phyloP scores from a whole-genome alignment of 345 rosid genomes.

The Eucalyptus caleyi region DNA sequence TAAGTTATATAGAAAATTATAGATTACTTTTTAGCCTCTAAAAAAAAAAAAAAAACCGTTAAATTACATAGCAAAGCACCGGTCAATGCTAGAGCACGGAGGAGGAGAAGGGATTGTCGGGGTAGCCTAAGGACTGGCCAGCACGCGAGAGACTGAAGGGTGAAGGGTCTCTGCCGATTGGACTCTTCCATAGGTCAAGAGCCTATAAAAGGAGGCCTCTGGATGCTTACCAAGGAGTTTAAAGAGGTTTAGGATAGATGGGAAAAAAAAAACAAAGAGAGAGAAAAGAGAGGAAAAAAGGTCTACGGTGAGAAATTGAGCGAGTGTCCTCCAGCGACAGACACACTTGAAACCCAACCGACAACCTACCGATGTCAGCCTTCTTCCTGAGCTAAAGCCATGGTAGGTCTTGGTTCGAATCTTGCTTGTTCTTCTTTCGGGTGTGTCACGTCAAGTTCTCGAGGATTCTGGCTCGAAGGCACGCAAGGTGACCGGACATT shows the following conservation, averaged over 20 bases:
- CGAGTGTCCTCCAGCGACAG: fast-evolving
- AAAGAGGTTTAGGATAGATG: fast-evolving
- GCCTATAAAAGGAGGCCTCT: too few relatives aligned
- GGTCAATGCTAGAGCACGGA: fast-evolving
- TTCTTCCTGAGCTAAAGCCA: too few relatives aligned
- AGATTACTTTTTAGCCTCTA: too few relatives aligned
- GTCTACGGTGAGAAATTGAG: fast-evolving
- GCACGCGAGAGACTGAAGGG: fast-evolving
- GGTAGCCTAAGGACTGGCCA: too few relatives aligned
- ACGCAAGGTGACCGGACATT: fast-evolving
- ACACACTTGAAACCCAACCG: fast-evolving
- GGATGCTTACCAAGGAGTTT: fast-evolving
- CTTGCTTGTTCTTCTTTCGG: too few relatives aligned
- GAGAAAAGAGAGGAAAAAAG: too few relatives aligned
- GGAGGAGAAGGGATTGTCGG: fast-evolving
- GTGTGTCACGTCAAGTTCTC: fast-evolving
- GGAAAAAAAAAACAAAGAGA: fast-evolving
- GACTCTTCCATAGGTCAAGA: fast-evolving
- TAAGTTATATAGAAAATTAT: too few relatives aligned
- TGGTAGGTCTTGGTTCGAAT: too few relatives aligned
- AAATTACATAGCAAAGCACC: fast-evolving
- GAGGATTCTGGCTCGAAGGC: fast-evolving
- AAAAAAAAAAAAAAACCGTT: too few relatives aligned
- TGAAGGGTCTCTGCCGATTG: fast-evolving
- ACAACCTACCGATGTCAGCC: too few relatives aligned